Percentiles rank a stretch among this genome's conserved stretches.
Evolutionary conservation across 140 eudicot genomes (phyloP).

Genomic region (Stevia rebaudiana): DNA sequence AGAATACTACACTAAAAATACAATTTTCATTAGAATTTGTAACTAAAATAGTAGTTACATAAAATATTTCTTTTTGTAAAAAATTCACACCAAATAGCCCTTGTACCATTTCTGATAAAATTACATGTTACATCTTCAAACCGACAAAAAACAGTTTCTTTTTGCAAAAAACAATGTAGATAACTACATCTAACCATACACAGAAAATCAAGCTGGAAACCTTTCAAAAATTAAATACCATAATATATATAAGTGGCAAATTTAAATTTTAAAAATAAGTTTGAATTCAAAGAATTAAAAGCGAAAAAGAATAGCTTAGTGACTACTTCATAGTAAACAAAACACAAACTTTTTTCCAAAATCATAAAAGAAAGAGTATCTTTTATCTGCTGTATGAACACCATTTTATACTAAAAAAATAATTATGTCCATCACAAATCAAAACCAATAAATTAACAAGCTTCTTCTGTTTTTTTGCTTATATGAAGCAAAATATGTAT

Average conservation of each 20-base stretch:
- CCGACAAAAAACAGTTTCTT: background rate
- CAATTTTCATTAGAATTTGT: conserved; percentile 23
- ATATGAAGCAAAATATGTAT: background rate
- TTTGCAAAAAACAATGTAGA: background rate
- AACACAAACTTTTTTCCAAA: background rate
- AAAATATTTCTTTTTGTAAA: background rate
- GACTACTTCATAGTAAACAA: background rate
- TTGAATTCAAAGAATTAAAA: background rate
- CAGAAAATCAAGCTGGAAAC: background rate
- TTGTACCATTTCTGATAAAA: background rate
- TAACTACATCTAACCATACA: background rate
- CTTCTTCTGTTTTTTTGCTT: background rate
- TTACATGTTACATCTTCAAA: background rate
- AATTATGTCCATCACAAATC: background rate
- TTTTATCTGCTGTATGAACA: background rate
- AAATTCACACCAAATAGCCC: background rate
- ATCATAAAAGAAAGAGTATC: background rate
- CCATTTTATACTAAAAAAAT: background rate
- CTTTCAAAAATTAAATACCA: background rate
- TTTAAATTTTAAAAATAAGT: background rate
- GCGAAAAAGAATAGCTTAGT: background rate
- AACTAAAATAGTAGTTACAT: background rate
- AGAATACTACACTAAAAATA: conserved; percentile 27
- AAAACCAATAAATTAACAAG: background rate
- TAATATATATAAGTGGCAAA: background rate